Conservation (phyloP, 2,329 filamentous ascomycete genomes). For the Fusarium redolens region DNA sequence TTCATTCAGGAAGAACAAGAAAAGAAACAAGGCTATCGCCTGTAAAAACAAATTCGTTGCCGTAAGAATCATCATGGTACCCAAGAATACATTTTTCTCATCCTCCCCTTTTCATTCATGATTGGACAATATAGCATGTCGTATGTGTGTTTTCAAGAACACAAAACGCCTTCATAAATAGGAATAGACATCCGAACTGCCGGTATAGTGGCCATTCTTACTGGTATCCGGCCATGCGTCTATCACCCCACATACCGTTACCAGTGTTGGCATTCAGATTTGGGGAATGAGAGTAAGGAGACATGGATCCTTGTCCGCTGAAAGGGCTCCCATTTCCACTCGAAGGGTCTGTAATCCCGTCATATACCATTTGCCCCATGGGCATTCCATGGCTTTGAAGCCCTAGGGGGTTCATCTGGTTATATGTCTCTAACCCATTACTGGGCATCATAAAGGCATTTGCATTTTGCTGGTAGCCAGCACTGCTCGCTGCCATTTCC, state of each 20-base stretch:
- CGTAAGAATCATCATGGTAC: slow-evolving; percentile 38
- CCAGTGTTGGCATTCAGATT: slow-evolving; percentile 44
- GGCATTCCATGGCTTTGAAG: slow-evolving; percentile 45
- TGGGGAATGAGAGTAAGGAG: slow-evolving; percentile 51
- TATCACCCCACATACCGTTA: slow-evolving; percentile 30
- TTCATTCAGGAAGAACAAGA: slow-evolving; percentile 10
- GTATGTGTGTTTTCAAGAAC: background rate
- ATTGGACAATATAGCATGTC: background rate
- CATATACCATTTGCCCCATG: slow-evolving; percentile 48
- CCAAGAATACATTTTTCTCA: slow-evolving; percentile 22
- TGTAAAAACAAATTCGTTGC: slow-evolving; percentile 22
- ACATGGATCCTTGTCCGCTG: slow-evolving; percentile 51
- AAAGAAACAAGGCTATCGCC: slow-evolving; percentile 25
- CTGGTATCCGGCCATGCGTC: slow-evolving; percentile 32
- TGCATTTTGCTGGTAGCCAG: slow-evolving; percentile 39
- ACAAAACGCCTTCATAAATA: slow-evolving; percentile 2
- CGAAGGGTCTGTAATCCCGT: slow-evolving; percentile 48
- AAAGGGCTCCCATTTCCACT: slow-evolving; percentile 52
- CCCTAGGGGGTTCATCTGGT: slow-evolving; percentile 48
- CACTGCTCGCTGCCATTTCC: slow-evolving; percentile 40
- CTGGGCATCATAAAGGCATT: slow-evolving; percentile 44
- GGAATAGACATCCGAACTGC: background rate
- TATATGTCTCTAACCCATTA: slow-evolving; percentile 48
- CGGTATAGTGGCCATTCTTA: background rate
- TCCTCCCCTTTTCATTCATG: slow-evolving; percentile 8